Evolutionary conservation across 345 rosid species (phyloP).

Genomic region (Salix dunnii): DNA sequence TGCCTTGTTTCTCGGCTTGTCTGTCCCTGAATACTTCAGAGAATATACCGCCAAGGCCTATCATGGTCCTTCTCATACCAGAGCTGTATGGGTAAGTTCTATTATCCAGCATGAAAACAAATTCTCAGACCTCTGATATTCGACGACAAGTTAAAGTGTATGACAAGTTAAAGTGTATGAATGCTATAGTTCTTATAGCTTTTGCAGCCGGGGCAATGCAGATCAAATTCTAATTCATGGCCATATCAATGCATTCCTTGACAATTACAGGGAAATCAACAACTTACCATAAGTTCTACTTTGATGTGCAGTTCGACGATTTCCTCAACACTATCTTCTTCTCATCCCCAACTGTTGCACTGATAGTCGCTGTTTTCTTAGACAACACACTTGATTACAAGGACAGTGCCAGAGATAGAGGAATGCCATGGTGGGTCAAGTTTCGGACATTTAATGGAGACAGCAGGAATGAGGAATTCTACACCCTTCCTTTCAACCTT

Average conservation of each 20-base stretch:
- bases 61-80: constrained; percentile 89
- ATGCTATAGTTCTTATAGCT: not conserved
- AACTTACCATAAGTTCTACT: not conserved
- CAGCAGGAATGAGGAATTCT: constrained; percentile 85
- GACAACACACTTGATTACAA: constrained; percentile 92
- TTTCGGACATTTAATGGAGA: constrained; percentile 87
- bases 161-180: not conserved
- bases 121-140: not conserved
- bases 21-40: constrained; percentile 83
- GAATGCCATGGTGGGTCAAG: constrained; percentile 96
- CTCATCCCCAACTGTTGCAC: constrained; percentile 82
- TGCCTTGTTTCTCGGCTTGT: constrained; percentile 81
- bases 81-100: constrained; percentile 76
- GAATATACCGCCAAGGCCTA: constrained; percentile 72
- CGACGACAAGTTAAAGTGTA: not conserved
- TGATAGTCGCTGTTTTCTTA: constrained; percentile 70
- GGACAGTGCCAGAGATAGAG: constrained; percentile 80
- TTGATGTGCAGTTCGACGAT: constrained; percentile 74
- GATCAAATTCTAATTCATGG: too few relatives aligned
- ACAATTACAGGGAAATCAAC: not conserved
- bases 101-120: not conserved
- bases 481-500: constrained; percentile 92
- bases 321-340: constrained; percentile 90
- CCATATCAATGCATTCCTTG: not conserved
- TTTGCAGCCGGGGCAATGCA: not conserved